Percentiles rank a stretch among this genome's conserved stretches.
These are phyloP conservation scores for Eucalyptus curtisii DNA, from an alignment of 345 rosid genomes.

Conservation along the genomic window DNA sequence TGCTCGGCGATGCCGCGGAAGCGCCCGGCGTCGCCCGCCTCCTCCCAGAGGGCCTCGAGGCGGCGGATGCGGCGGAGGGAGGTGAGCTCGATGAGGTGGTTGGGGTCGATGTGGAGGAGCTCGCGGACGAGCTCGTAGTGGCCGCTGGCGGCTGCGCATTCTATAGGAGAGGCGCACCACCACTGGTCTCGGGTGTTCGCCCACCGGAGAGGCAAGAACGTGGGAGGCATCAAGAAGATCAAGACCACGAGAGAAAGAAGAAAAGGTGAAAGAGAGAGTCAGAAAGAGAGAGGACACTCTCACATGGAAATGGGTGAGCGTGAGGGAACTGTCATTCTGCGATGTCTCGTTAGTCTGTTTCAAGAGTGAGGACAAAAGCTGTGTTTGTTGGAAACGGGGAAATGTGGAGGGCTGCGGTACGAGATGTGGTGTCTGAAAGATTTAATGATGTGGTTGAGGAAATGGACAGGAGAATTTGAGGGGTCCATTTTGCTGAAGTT, in stretches of 20 bases:
- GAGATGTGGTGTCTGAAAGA: neutral
- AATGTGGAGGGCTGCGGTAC: neutral
- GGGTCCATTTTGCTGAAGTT: neutral
- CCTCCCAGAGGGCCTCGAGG: conserved; percentile 95
- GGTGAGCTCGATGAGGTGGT: conserved; percentile 85
- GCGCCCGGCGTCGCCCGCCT: conserved; percentile 54
- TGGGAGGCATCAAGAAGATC: neutral
- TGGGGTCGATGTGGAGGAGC: conserved; percentile 71
- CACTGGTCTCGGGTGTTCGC: conserved; percentile 98
- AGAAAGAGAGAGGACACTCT: neutral
- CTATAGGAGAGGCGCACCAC: conserved; percentile 98
- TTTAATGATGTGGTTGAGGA: neutral
- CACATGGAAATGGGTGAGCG: neutral
- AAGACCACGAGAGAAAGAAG: neutral
- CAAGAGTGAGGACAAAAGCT: neutral
- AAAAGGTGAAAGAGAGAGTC: neutral
- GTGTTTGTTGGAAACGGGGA: neutral
- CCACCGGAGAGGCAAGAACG: conserved; percentile 87
- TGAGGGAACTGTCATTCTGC: neutral
- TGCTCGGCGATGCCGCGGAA: conserved; percentile 61
- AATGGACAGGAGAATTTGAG: neutral
- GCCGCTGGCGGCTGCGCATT: conserved; percentile 89
- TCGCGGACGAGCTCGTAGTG: conserved; percentile 84
- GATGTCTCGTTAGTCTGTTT: neutral
- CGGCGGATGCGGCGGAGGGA: conserved; percentile 89